Evolutionary conservation across 345 rosid species (phyloP), one percentile per base, ranked within the genome.

Genomic region (Bruguiera parviflora): DNA sequence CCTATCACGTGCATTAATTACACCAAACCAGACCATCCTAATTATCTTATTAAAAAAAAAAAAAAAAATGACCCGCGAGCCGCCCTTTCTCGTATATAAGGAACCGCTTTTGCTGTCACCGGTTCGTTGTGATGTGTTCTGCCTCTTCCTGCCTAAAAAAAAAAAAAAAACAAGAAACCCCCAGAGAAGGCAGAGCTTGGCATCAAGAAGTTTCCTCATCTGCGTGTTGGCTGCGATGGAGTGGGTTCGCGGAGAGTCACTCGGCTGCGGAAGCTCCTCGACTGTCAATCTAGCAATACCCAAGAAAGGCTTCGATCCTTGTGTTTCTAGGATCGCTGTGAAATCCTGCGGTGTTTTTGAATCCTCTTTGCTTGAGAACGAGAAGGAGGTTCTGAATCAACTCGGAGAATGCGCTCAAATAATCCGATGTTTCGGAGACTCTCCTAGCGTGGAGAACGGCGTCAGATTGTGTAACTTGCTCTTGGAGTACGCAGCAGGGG

Each of bases 1-100:
- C 71, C 64, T 67, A 76, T 82, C 92, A 83, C 89, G 87, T 87
- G 85, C 85, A 77, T 77, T 79, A 77, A 83, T 52, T 71, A 58
- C 63, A 31, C 58, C 37, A 13, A 31, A 31, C 20, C 27, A 22
- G 21, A 5, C 25, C 7, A 20, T 22, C 25, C 0, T 22, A n/a
- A 19, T 55, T 8, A 55, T 55, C 27, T 55, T 4, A 2, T 0
- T n/a, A n/a, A n/a, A n/a, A 55, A 22, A 55, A 55, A 53, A 8
- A 55, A n/a, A 21, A n/a, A 53, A 20, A 13, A 2, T 53, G 21
- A 24, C 58, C 58, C 58, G 8, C 10, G 10, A 55, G 6, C 6
- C 58, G 27, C 18, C 59, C 29, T 21, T 27, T 0, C 57, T 15
- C 37, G 24, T 16, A 3, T 64, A 37, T 46, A 53, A 57, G 53